Percentiles rank a stretch among this genome's conserved stretches.
Conservation (phyloP, 371 early-diverging fungal species). For the Mortierella sp. region DNA sequence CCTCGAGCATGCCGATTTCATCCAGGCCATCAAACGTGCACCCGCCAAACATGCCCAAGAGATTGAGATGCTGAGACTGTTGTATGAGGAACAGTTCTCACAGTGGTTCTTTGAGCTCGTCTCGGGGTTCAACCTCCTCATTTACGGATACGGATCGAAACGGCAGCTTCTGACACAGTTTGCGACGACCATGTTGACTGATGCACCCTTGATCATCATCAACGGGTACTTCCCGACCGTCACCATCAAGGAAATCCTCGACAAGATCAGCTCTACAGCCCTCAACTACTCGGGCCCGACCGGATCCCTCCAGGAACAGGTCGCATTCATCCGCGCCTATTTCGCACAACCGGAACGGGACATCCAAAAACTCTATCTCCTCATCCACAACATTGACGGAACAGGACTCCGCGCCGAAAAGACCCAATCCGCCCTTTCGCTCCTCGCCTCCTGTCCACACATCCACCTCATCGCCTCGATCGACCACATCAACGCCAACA, state of each 20-base stretch:
- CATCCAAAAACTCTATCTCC: slow-evolving; percentile 73
- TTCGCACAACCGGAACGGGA: slow-evolving; percentile 65
- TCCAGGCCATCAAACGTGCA: slow-evolving; percentile 61
- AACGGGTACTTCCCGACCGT: slow-evolving; percentile 90
- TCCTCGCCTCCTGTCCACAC: slow-evolving; percentile 74
- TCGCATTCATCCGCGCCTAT: slow-evolving; percentile 72
- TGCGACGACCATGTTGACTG: slow-evolving; percentile 65
- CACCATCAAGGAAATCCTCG: slow-evolving; percentile 78
- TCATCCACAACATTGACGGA: slow-evolving; percentile 95
- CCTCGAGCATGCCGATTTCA: slow-evolving; percentile 76
- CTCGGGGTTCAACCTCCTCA: slow-evolving; percentile 83
- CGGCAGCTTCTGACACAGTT: slow-evolving; percentile 80
- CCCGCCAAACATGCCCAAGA: slow-evolving; percentile 73
- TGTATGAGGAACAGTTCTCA: slow-evolving; percentile 76
- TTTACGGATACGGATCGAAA: slow-evolving; percentile 95
- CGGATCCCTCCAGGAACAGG: slow-evolving; percentile 74
- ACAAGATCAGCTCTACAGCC: slow-evolving; percentile 68
- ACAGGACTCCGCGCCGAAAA: slow-evolving; percentile 80
- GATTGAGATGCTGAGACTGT: slow-evolving; percentile 62
- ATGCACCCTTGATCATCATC: slow-evolving; percentile 81
- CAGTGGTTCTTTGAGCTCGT: slow-evolving; percentile 90
- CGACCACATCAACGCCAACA: slow-evolving; percentile 91
- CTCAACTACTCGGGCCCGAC: slow-evolving; percentile 60
- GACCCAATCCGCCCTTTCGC: slow-evolving; percentile 74
- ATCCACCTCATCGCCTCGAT: slow-evolving; percentile 88